Evolutionary conservation across 805 yeast species (phyloP).

Genomic region (Candida peoriensis): DNA sequence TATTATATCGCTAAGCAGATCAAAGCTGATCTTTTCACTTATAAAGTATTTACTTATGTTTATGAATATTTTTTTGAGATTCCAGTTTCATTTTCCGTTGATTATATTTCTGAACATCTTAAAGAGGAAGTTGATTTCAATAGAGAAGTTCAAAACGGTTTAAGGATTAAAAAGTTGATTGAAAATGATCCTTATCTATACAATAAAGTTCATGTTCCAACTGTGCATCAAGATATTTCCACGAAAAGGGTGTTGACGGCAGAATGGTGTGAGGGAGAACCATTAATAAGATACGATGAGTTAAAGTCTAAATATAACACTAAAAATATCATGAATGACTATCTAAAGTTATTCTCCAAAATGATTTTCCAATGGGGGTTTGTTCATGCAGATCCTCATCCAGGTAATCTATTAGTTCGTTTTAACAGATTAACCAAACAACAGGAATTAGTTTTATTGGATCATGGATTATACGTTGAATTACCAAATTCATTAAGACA

Average conservation of each 20-base stretch:
- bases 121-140: conserved; percentile 57
- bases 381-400: conserved; percentile 74
- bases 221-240: conserved; percentile 39
- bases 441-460: conserved; percentile 63
- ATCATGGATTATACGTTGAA: conserved; percentile 67
- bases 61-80: conserved; percentile 58
- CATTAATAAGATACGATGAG: conserved; percentile 42
- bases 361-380: conserved; percentile 60
- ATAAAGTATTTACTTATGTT: conserved; percentile 42
- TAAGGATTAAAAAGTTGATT: conserved; percentile 33
- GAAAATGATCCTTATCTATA: conserved; percentile 36
- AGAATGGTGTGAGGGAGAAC: conserved; percentile 76
- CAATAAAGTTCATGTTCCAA: conserved; percentile 50
- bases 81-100: conserved; percentile 53
- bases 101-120: conserved; percentile 53
- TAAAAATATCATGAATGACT: conserved; percentile 39
- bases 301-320: conserved; percentile 37
- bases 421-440: conserved; percentile 17
- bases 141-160: conserved; percentile 51
- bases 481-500: conserved; percentile 44
- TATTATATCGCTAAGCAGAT: conserved; percentile 57
- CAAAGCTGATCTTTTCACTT: conserved; percentile 55
- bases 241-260: conserved; percentile 50
- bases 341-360: conserved; percentile 43
- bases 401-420: conserved; percentile 68